Conservation (phyloP, 805 yeast genomes). For the Cyberlindnera euphorbiiphila region DNA sequence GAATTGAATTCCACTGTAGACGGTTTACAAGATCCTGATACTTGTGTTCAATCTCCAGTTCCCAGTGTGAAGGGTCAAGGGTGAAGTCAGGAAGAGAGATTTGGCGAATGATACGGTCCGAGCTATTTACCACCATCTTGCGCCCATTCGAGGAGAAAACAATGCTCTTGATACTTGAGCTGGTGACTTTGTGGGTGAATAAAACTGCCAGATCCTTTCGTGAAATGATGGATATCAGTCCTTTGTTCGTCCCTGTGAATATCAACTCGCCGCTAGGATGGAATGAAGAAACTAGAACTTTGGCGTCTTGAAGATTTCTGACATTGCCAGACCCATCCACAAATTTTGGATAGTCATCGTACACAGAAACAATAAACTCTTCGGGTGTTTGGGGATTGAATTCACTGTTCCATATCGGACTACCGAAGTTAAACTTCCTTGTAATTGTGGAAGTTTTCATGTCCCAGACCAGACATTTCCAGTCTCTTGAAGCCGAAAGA, state of each 20-base stretch:
- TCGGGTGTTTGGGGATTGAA: constrained; percentile 46
- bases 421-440: constrained; percentile 49
- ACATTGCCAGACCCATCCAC: constrained; percentile 37
- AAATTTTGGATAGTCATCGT: constrained; percentile 56
- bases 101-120: constrained; percentile 74
- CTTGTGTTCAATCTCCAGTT: constrained; percentile 67
- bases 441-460: constrained; percentile 40
- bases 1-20: constrained; percentile 82
- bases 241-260: constrained; percentile 77
- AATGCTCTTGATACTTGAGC: constrained; percentile 67
- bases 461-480: constrained; percentile 83
- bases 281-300: constrained; percentile 36
- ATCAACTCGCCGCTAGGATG: constrained; percentile 52
- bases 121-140: constrained; percentile 67
- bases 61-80: constrained; percentile 32
- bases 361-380: constrained; percentile 58
- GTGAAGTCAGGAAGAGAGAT: constrained; percentile 39
- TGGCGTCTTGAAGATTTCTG: constrained; percentile 21
- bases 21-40: constrained; percentile 89
- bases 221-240: constrained; percentile 57
- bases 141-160: constrained; percentile 54
- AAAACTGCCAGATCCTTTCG: constrained; percentile 31
- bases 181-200: constrained; percentile 53
- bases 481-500: constrained; percentile 72
- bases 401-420: constrained; percentile 70